phyloP scores from a whole-genome alignment of 257 asterid genomes.

The Solanum paucissectum region DNA sequence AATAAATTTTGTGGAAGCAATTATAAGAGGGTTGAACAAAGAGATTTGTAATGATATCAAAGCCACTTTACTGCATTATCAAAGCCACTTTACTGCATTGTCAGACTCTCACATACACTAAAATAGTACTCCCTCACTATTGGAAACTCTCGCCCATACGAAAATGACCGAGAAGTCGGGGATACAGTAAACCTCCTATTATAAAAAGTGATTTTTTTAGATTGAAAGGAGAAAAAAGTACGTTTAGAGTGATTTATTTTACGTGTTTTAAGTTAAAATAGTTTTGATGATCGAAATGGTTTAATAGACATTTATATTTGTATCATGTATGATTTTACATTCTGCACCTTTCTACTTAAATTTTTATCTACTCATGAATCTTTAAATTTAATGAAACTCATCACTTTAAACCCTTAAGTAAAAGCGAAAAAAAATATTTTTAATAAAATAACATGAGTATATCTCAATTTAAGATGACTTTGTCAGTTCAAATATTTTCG shows the following conservation, averaged over 20 bases:
- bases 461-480: not conserved
- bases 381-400: too few species aligned
- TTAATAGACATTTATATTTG: accelerated
- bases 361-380: too few species aligned
- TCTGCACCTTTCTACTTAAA: too few species aligned
- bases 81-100: not conserved
- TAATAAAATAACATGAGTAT: not conserved
- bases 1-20: constrained; percentile 10
- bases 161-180: not conserved
- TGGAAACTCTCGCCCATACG: not conserved
- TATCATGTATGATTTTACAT: too few species aligned
- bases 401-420: too few species aligned
- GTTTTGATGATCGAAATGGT: too few species aligned
- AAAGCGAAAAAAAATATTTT: too few species aligned
- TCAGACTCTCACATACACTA: not conserved
- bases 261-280: too few species aligned
- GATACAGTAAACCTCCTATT: not conserved
- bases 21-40: constrained; percentile 31
- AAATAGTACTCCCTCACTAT: not conserved
- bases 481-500: not conserved
- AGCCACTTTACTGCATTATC: not conserved
- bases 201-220: too few species aligned
- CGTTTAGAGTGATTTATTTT: too few species aligned
- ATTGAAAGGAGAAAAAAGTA: too few species aligned
- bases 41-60: not conserved